These are phyloP conservation scores for Aurantiochytrium sp. DNA, from an alignment of 108 stramenopile genomes.

Conservation along the genomic window DNA sequence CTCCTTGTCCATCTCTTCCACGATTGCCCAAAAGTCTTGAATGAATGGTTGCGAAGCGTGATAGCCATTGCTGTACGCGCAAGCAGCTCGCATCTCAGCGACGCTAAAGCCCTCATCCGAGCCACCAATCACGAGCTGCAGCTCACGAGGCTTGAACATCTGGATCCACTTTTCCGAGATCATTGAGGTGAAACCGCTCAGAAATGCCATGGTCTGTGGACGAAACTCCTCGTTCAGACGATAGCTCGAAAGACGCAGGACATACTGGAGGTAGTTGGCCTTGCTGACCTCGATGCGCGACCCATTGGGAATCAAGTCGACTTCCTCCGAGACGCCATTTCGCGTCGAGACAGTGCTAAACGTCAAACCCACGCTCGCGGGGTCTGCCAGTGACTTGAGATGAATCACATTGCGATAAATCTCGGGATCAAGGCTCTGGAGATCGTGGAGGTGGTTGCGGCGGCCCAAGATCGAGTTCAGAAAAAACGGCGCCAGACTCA, in stretches of 20 bases:
- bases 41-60: constrained; percentile 85
- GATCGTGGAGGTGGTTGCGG: constrained; percentile 79
- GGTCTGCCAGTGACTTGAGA: constrained; percentile 61
- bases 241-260: constrained; percentile 80
- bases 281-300: constrained; percentile 67
- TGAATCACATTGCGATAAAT: constrained; percentile 73
- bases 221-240: constrained; percentile 73
- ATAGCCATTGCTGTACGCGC: constrained; percentile 82
- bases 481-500: constrained; percentile 77
- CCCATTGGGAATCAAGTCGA: constrained; percentile 70
- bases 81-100: constrained; percentile 60
- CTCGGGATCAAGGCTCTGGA: constrained; percentile 81
- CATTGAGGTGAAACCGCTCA: constrained; percentile 85
- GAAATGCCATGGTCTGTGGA: constrained; percentile 74
- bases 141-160: constrained; percentile 79
- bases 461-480: constrained; percentile 75
- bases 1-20: constrained; percentile 66
- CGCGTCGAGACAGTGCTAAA: constrained; percentile 60
- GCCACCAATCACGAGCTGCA: constrained; percentile 91
- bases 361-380: constrained; percentile 64
- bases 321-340: constrained; percentile 38
- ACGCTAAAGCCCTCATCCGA: constrained; percentile 86
- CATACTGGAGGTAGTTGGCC: constrained; percentile 78
- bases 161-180: constrained; percentile 88
- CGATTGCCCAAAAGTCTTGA: constrained; percentile 73